Percentiles rank a stretch among this genome's conserved stretches.
Conservation (phyloP, 345 rosid genomes). For the Iberis pinnata region DNA sequence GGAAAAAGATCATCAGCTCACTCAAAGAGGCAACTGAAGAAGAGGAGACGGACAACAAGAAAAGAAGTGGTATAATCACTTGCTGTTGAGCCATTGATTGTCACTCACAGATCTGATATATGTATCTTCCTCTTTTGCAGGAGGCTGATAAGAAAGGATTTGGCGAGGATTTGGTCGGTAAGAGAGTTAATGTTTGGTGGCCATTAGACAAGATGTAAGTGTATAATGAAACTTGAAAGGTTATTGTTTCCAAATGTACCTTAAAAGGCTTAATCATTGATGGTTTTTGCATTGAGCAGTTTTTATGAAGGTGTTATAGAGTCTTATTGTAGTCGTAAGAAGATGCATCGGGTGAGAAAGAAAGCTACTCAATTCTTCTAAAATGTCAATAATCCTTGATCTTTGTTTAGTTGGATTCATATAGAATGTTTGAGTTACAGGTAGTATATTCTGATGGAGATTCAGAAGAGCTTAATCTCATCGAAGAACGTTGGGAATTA, state of each 20-base stretch:
- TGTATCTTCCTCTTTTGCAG: constrained; percentile 27
- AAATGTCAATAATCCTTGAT: not conserved
- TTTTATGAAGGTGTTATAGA: constrained; percentile 59
- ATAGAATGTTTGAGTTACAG: constrained; percentile 30
- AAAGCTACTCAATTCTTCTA: constrained; percentile 1
- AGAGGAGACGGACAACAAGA: constrained; percentile 34
- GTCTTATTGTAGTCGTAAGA: constrained; percentile 38
- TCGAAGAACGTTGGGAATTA: constrained; percentile 47
- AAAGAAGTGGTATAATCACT: constrained; percentile 52
- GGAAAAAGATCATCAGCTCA: constrained; percentile 24
- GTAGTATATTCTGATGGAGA: constrained; percentile 66
- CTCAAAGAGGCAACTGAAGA: constrained; percentile 31
- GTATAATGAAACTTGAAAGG: too few species aligned
- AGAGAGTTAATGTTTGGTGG: constrained; percentile 66
- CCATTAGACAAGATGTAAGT: constrained; percentile 58
- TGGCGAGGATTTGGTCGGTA: constrained; percentile 42
- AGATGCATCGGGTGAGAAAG: constrained; percentile 54
- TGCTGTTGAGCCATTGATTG: constrained; percentile 9
- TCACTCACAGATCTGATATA: constrained; percentile 5
- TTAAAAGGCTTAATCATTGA: not conserved
- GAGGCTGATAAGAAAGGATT: constrained; percentile 26
- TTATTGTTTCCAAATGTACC: not conserved
- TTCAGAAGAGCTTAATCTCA: constrained; percentile 52
- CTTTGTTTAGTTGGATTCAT: constrained; percentile 8
- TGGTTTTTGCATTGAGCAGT: constrained; percentile 39